Evolutionary conservation across 139 green algal species (phyloP), one percentile per base, ranked within the genome.

Genomic region (Coelastrella sp.): DNA sequence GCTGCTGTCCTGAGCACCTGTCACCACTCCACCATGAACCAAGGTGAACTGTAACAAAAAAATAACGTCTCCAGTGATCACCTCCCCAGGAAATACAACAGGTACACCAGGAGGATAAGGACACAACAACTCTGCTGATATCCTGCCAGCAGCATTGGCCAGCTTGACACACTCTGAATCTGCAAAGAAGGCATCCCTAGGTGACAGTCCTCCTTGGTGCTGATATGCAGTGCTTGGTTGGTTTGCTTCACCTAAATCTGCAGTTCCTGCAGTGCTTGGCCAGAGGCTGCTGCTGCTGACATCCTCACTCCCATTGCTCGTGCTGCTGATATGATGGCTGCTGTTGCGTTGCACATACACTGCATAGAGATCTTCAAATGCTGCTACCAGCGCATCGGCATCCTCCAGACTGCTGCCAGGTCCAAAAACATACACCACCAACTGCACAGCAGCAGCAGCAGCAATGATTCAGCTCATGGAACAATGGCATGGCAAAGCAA

Each of bases 91-190:
- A 20, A 97, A 87, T 25, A 97, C 49, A 8, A 94, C 78, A 15
- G 97, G 97, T 27, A 99, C 95, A 12, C 97, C 97, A 0, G 97
- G 97, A 1, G 97, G 97, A 88, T 99, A 99, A 7, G 97, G 97
- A 84, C 95, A 97, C 83, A 99, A 68, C 70, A 98, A 90, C 91
- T 99, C 97, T 15, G 96, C 97, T 19, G 89, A 93, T n/a, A 96
- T 91, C 5, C 84, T 65, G 7, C 93, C 93, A 35, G 89, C 79
- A 12, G 91, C 91, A 9, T 59, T 68, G 24, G 27, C 57, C 4
- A 88, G 14, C 56, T 61, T 25, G 14, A 89, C 58, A 0, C 25
- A 78, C 59, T 94, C 85, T 6, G 63, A 78, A 0, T 76, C 24
- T 6, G 91, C 89, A 83, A 94, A 96, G 60, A 97, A 93, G 0